Evolutionary conservation across 106 monocot genomes (phyloP).

Genomic region (Posidonia australis): DNA sequence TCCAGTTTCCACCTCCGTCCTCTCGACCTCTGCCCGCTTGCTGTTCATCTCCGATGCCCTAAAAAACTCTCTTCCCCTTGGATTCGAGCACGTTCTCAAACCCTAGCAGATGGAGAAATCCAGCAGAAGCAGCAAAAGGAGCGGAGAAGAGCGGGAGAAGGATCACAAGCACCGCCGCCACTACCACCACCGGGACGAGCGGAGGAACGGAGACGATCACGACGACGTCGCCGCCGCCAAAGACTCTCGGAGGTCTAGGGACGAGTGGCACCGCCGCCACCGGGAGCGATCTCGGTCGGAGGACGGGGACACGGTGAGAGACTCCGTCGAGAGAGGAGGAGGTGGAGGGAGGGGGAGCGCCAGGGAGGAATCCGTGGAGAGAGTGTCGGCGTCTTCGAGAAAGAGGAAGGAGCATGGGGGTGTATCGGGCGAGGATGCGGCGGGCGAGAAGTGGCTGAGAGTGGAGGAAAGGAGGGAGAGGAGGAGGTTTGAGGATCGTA

Average conservation of each 20-base stretch:
- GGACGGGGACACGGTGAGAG: slow-evolving; percentile 15
- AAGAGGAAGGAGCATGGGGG: slow-evolving; percentile 53
- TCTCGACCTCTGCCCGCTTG: too few relatives aligned
- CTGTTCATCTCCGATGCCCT: too few relatives aligned
- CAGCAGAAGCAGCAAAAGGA: neutral
- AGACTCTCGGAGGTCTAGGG: neutral
- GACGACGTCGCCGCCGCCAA: neutral
- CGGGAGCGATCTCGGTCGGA: slow-evolving; percentile 12
- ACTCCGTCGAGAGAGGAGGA: slow-evolving; percentile 3
- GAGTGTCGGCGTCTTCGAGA: slow-evolving; percentile 17
- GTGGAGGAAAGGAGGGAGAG: slow-evolving; percentile 29
- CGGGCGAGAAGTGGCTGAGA: slow-evolving; percentile 32
- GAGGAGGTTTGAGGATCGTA: slow-evolving; percentile 25
- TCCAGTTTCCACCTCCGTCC: too few relatives aligned
- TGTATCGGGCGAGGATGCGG: slow-evolving; percentile 12
- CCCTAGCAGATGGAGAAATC: neutral
- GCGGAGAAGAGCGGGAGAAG: neutral
- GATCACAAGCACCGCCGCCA: neutral
- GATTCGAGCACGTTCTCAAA: too few relatives aligned
- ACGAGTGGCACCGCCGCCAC: neutral
- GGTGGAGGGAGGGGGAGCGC: neutral
- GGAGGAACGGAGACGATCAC: neutral
- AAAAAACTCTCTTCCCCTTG: too few relatives aligned
- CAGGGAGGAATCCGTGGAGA: slow-evolving; percentile 21
- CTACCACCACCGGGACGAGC: neutral